Conservation (phyloP, 2,329 filamentous ascomycete genomes). For the Talaromyces sp. region DNA sequence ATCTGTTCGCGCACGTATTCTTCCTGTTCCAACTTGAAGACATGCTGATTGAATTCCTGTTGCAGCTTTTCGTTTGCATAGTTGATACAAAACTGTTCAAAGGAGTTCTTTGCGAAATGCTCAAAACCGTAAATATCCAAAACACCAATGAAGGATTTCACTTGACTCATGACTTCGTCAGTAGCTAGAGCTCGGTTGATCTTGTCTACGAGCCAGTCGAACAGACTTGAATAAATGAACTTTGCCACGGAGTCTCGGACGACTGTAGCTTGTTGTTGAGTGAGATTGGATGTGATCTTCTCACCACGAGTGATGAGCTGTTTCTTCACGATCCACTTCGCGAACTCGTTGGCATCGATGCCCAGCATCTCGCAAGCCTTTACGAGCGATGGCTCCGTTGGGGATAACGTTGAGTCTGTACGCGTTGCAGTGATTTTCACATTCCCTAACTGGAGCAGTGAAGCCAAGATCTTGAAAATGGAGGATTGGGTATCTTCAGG, state of each 20-base stretch:
- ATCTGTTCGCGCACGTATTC: slow-evolving; percentile 96
- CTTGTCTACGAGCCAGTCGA: slow-evolving; percentile 98
- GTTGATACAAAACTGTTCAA: slow-evolving; percentile 99
- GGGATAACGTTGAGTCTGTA: slow-evolving; percentile 77
- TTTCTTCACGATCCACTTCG: slow-evolving; percentile 99
- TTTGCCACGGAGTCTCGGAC: slow-evolving; percentile 97
- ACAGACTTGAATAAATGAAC: slow-evolving; percentile 96
- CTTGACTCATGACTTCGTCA: slow-evolving; percentile 76
- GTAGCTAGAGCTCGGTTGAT: slow-evolving; percentile 90
- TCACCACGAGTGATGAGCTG: slow-evolving; percentile 93
- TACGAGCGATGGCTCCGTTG: slow-evolving; percentile 76
- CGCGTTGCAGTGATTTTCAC: slow-evolving; percentile 90
- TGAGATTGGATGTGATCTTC: slow-evolving; percentile 95
- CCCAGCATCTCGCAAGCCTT: slow-evolving; percentile 82
- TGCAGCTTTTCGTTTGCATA: slow-evolving; percentile 99
- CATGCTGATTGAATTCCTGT: slow-evolving; percentile 98
- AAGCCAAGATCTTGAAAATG: slow-evolving; percentile 87
- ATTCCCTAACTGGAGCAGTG: slow-evolving; percentile 90
- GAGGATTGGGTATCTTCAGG: slow-evolving; percentile 67
- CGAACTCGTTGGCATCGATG: slow-evolving; percentile 79
- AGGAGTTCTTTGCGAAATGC: slow-evolving; percentile 99
- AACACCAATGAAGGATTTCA: slow-evolving; percentile 91
- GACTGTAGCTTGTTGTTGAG: slow-evolving; percentile 86
- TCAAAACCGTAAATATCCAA: slow-evolving; percentile 99
- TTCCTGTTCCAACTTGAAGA: slow-evolving; percentile 98